Conservation (phyloP, 805 yeast species). For the Saccharomycopsis fodiens region DNA sequence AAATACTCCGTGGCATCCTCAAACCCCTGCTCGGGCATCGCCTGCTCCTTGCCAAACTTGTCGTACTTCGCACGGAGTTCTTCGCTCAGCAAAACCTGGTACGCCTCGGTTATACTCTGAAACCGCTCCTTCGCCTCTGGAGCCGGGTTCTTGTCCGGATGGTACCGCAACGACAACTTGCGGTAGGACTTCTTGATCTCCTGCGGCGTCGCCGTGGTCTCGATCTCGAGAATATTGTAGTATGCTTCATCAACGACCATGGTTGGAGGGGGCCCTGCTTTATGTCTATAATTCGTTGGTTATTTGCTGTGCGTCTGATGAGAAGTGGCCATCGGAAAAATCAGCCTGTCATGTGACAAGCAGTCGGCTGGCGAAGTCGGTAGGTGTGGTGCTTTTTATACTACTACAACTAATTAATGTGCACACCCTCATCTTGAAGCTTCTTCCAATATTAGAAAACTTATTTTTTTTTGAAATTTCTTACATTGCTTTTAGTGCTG, state of each 20-base stretch:
- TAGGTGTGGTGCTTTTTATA: too few species aligned
- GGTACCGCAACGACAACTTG: conserved; percentile 65
- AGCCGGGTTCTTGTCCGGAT: conserved; percentile 79
- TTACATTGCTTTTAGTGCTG: too few species aligned
- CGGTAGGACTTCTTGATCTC: conserved; percentile 78
- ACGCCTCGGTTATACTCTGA: conserved; percentile 56
- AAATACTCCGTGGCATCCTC: conserved; percentile 71
- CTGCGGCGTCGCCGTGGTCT: conserved; percentile 48
- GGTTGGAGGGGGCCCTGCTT: neutral
- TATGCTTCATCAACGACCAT: conserved; percentile 75
- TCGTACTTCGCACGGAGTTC: conserved; percentile 61
- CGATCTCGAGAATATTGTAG: conserved; percentile 58
- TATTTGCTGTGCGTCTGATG: neutral
- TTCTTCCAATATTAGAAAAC: too few species aligned
- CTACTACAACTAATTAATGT: too few species aligned
- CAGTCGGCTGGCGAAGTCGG: too few species aligned
- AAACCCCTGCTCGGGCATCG: conserved; percentile 62
- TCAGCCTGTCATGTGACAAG: too few species aligned
- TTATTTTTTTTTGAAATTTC: too few species aligned
- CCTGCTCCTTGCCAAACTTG: conserved; percentile 66
- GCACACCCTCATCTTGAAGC: too few species aligned
- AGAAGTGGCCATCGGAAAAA: neutral
- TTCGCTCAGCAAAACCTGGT: conserved; percentile 67
- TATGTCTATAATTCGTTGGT: neutral
- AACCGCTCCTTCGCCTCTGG: conserved; percentile 70